Evolutionary conservation across 441 rosid genomes (phyloP), one percentile per base, ranked within the genome.

Genomic region (Pelargonium hybrid): DNA sequence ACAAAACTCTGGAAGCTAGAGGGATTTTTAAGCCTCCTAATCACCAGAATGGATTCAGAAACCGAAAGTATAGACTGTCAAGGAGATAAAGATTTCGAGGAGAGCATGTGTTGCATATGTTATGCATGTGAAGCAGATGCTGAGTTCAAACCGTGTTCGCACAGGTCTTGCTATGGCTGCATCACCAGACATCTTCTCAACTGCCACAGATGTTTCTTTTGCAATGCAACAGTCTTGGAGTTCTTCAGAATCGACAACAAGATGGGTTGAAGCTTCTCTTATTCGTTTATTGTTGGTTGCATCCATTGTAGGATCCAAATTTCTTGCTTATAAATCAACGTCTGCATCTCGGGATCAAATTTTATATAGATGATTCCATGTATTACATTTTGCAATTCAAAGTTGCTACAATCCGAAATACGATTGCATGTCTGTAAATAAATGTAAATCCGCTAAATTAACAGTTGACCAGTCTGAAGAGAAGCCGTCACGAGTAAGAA

Each of bases 121-220:
- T 95, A 86, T 13, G 82, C 86, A 1, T 69, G 82, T 0, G 84
- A 84, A 68, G 90, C 92, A 13, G 90, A 92, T 76, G 90, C 96
- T 13, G 71, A 77, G 82, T 86, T 95, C 63, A 80, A 77, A n/a
- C 97, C 99, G 1, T 95, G 99, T 82, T 88, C 86, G 13, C 98
- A 92, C 74, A 82, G 77, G 31, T 95, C 98, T 8, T 95, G 99
- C 80, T 85, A 86, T 69, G 95, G 96, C 41, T 95, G 99, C 91
- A 92, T 92, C 80, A 88, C 87, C 18, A 87, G 99, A 66, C 99
- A 95, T 82, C 97, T 89, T 68, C 83, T 90, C 23, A 95, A 95
- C 37, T 90, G 95, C 77, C 85, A 85, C 76, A 86, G 98, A 82
- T 95, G 99, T 77, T 95, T 95, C 87, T 92, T 95, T 69, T 95